Evolutionary conservation across 306 rosid species (phyloP).

Genomic region (Carpinus viminea): DNA sequence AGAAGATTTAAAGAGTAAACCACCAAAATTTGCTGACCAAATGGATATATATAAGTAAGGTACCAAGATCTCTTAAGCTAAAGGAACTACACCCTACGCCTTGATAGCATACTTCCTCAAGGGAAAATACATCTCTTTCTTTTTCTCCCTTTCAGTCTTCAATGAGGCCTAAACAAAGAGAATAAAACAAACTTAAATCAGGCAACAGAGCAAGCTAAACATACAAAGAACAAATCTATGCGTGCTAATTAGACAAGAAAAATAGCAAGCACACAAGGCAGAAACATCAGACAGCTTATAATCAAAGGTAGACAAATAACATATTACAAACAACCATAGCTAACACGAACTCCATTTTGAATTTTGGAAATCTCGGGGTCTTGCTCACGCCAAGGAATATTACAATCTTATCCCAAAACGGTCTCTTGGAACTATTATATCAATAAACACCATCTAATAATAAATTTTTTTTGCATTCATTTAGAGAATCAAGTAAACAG

Average conservation of each 20-base stretch:
- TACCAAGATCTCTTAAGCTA: conserved; percentile 17
- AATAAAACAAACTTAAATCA: conserved; percentile 1
- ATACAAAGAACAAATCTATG: background rate
- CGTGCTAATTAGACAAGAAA: background rate
- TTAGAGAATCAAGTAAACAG: background rate
- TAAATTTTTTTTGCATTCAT: background rate
- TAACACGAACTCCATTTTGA: background rate
- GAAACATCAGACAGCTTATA: background rate
- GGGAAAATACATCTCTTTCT: conserved; percentile 58
- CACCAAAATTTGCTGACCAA: conserved; percentile 32
- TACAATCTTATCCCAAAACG: background rate
- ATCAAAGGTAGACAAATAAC: background rate
- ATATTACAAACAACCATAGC: background rate
- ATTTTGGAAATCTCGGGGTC: background rate
- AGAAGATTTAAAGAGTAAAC: conserved; percentile 17
- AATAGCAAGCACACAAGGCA: background rate
- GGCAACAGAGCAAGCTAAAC: background rate
- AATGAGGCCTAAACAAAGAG: conserved; percentile 37
- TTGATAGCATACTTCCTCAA: conserved; percentile 62
- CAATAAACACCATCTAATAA: background rate
- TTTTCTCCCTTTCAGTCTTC: conserved; percentile 56
- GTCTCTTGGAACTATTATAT: background rate
- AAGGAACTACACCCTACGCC: conserved; percentile 35
- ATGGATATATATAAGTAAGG: conserved; percentile 17
- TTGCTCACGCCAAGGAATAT: background rate